phyloP scores from a whole-genome alignment of 169 alveolate species.

The Plasmodium cynomolgi region DNA sequence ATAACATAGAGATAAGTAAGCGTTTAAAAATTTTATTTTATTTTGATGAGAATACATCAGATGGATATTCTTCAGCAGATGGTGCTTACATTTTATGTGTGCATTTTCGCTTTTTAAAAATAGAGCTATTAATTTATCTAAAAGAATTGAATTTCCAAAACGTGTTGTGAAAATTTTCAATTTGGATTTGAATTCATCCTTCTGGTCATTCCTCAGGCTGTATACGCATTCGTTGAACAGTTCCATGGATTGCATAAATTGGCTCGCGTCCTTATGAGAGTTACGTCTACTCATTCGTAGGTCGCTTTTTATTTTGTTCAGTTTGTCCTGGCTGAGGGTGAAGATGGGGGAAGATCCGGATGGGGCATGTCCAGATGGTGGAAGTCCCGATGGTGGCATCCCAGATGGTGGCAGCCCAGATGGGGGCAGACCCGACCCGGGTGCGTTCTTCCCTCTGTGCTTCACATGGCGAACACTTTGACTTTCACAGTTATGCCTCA shows the following conservation, averaged over 20 bases:
- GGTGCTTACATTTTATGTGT: conserved; percentile 44
- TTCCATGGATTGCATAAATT: background rate
- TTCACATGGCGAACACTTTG: background rate
- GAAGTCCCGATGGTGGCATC: background rate
- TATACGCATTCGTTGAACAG: conserved; percentile 27
- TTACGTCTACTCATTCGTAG: background rate
- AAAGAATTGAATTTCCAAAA: conserved; percentile 15
- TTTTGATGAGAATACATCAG: conserved; percentile 22
- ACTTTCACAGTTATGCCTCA: conserved; percentile 34
- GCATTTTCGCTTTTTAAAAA: background rate
- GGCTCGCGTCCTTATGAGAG: background rate
- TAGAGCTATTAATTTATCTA: conserved; percentile 23
- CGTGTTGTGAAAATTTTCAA: background rate
- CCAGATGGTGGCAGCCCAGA: background rate
- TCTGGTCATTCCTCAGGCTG: background rate
- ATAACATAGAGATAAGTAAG: conserved; percentile 38
- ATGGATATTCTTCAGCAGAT: conserved; percentile 30
- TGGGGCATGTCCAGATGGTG: background rate
- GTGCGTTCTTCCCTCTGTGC: background rate
- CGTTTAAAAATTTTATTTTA: conserved; percentile 49
- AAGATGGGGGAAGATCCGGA: background rate
- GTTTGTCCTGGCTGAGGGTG: conserved; percentile 23
- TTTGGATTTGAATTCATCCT: conserved; percentile 35
- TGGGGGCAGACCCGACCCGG: background rate
- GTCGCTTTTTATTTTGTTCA: conserved; percentile 12